A percentile compares a stretch with the other conserved stretches of the same genome.
Conservation (phyloP, 305 asterid genomes). For the Stenogyne calaminthoides region DNA sequence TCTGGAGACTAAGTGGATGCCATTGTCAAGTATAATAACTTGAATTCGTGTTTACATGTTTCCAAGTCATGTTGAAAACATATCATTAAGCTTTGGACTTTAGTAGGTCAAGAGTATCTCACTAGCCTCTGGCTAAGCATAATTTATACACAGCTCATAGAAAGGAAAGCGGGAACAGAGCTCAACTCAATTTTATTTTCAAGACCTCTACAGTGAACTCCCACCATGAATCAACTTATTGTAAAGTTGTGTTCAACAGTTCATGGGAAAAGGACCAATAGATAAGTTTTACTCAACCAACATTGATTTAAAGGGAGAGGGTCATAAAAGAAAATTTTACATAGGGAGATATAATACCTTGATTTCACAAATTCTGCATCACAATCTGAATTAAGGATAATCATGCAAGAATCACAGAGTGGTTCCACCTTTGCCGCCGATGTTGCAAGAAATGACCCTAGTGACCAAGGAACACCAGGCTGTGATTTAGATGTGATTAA, state of each 20-base stretch:
- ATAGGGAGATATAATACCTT: constrained; percentile 52
- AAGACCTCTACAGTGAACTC: constrained; percentile 20
- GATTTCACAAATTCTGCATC: constrained; percentile 52
- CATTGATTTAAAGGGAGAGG: constrained; percentile 12
- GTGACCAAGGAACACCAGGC: constrained; percentile 33
- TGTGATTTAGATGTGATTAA: constrained; percentile 23
- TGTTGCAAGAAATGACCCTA: constrained; percentile 83
- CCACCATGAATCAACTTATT: constrained; percentile 17
- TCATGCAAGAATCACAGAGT: constrained; percentile 87
- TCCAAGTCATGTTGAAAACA: constrained; percentile 11
- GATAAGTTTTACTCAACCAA: constrained; percentile 27
- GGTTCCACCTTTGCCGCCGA: constrained; percentile 69
- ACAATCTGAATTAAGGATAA: constrained; percentile 55
- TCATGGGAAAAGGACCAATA: background rate
- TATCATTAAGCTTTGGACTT: background rate
- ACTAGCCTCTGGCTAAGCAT: constrained; percentile 15
- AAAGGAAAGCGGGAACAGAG: background rate
- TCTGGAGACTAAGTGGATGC: constrained; percentile 17
- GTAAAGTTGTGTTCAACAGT: constrained; percentile 21
- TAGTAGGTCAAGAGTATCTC: constrained; percentile 15
- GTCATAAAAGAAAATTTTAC: background rate
- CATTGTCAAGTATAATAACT: constrained; percentile 20
- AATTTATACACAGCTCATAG: constrained; percentile 6
- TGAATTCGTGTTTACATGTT: constrained; percentile 24
- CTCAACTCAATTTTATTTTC: constrained; percentile 12